phyloP scores from a whole-genome alignment of 2,329 filamentous ascomycete genomes.

The Hymenoscyphus repandus region DNA sequence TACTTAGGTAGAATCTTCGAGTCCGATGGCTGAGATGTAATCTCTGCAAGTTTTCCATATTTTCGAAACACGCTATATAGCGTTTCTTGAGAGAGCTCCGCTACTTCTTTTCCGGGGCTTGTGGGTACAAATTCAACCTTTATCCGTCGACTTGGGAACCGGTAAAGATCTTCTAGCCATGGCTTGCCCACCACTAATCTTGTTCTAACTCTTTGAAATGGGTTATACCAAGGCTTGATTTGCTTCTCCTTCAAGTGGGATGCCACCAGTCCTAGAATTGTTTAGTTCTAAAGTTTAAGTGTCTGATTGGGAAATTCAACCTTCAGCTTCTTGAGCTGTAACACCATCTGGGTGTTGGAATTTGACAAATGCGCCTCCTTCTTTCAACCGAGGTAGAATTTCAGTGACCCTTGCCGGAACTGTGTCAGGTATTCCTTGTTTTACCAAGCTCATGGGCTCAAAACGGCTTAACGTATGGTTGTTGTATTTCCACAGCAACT shows the following conservation, averaged over 20 bases:
- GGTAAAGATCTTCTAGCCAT: constrained; percentile 89
- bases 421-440: constrained; percentile 57
- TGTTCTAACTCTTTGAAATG: constrained; percentile 65
- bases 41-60: constrained; percentile 88
- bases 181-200: constrained; percentile 76
- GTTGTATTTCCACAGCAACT: constrained; percentile 46
- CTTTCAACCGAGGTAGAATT: constrained; percentile 78
- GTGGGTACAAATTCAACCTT: constrained; percentile 80
- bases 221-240: constrained; percentile 86
- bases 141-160: constrained; percentile 70
- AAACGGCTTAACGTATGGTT: constrained; percentile 46
- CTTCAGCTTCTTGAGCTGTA: constrained; percentile 51
- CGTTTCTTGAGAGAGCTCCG: constrained; percentile 79
- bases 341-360: constrained; percentile 51
- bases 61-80: constrained; percentile 82
- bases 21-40: constrained; percentile 76
- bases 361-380: constrained; percentile 91
- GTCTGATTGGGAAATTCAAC: constrained; percentile 12
- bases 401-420: constrained; percentile 68
- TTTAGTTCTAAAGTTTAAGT: neutral
- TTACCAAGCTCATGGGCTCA: constrained; percentile 49
- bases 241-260: constrained; percentile 62
- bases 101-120: constrained; percentile 62
- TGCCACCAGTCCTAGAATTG: constrained; percentile 41
- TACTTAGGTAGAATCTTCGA: constrained; percentile 80